Conservation (phyloP, 2,329 filamentous ascomycete species). For the Boeremia lycopersici region DNA sequence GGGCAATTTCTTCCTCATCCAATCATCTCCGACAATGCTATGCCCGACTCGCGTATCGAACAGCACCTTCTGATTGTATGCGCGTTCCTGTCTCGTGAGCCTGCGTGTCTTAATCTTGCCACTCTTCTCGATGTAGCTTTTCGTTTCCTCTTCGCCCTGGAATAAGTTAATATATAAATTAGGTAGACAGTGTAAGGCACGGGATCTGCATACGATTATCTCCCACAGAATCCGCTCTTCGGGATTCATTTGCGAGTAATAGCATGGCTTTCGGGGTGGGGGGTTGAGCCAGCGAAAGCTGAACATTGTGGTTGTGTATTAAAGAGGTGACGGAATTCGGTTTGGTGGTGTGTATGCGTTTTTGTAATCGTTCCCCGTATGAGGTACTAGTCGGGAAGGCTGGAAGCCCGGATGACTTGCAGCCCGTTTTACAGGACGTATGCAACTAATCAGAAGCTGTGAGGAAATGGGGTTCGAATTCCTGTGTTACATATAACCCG, state of each 20-base stretch:
- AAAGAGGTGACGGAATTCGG: too few relatives aligned
- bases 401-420: too few relatives aligned
- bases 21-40: constrained; percentile 30
- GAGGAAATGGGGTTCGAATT: too few relatives aligned
- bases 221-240: constrained; percentile 25
- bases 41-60: constrained; percentile 27
- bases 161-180: background rate
- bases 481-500: too few relatives aligned
- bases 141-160: constrained; percentile 26
- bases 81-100: constrained; percentile 18
- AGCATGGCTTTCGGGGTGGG: constrained; percentile 17
- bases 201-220: constrained; percentile 22
- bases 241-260: constrained; percentile 30
- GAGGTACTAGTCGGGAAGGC: too few relatives aligned
- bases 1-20: constrained; percentile 26
- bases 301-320: background rate
- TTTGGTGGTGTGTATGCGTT: too few relatives aligned
- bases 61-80: constrained; percentile 22
- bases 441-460: too few relatives aligned
- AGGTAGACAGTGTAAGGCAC: too few relatives aligned
- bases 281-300: background rate
- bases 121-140: constrained; percentile 15
- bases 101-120: constrained; percentile 24
- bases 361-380: too few relatives aligned
- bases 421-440: too few relatives aligned